phyloP scores from a whole-genome alignment of 2,329 filamentous ascomycete genomes.

The Talaromyces sp. region DNA sequence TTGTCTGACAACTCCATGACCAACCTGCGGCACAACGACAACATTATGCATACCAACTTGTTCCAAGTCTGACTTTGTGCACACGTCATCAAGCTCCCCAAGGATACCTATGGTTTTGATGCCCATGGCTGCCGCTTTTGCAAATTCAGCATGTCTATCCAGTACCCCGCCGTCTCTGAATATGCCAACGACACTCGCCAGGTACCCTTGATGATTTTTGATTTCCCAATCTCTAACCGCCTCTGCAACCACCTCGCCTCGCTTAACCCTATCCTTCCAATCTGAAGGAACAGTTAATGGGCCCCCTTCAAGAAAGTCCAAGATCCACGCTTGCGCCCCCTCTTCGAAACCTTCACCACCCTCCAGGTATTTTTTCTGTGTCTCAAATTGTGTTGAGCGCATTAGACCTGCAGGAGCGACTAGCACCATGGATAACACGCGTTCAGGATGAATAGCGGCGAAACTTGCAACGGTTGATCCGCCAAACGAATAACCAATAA shows the following conservation, averaged over 20 bases:
- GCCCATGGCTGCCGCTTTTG: conserved; percentile 18
- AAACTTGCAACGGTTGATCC: conserved; percentile 38
- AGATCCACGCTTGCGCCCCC: conserved; percentile 28
- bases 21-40: conserved; percentile 30
- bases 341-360: conserved; percentile 22
- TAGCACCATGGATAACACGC: conserved; percentile 33
- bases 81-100: conserved; percentile 34
- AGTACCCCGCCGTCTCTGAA: conserved; percentile 43
- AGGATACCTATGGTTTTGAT: conserved; percentile 28
- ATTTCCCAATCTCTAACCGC: conserved; percentile 48
- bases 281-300: conserved; percentile 37
- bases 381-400: not conserved
- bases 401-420: conserved; percentile 6
- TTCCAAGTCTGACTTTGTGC: conserved; percentile 25
- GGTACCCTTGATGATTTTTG: conserved; percentile 42
- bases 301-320: conserved; percentile 42
- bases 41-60: conserved; percentile 31
- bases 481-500: conserved; percentile 51
- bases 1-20: conserved; percentile 39
- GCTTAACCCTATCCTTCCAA: conserved; percentile 40
- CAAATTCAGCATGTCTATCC: conserved; percentile 34
- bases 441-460: conserved; percentile 22
- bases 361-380: conserved; percentile 12
- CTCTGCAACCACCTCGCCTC: conserved; percentile 44
- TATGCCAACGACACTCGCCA: conserved; percentile 42